Percentiles rank a stretch among this genome's conserved stretches.
phyloP scores from a whole-genome alignment of 306 rosid genomes.

The Ceratonia siliqua region DNA sequence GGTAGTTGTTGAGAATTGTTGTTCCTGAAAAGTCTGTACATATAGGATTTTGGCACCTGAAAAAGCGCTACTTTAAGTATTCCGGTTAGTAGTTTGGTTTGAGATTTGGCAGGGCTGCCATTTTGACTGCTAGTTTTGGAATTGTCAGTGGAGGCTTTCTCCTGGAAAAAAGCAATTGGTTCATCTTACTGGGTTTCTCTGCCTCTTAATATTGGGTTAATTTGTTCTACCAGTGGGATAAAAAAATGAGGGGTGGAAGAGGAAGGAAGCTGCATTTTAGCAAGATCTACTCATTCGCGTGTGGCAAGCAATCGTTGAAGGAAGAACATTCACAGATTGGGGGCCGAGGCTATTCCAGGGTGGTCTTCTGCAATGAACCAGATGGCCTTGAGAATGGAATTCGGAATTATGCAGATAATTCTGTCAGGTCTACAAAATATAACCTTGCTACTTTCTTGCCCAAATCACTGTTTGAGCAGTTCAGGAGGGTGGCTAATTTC shows the following conservation, averaged over 20 bases:
- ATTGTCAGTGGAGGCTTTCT: constrained; percentile 4
- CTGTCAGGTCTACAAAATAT: constrained; percentile 82
- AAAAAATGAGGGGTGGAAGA: constrained; percentile 55
- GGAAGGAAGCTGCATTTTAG: constrained; percentile 64
- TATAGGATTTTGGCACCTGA: constrained; percentile 18
- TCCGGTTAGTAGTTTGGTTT: not conserved
- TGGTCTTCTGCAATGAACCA: constrained; percentile 74
- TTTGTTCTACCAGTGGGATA: not conserved
- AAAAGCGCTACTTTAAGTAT: not conserved
- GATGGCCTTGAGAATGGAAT: constrained; percentile 55
- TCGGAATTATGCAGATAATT: constrained; percentile 59
- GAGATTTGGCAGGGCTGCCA: constrained; percentile 1
- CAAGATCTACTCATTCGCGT: constrained; percentile 82
- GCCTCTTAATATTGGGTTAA: constrained; percentile 21
- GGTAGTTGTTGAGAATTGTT: constrained; percentile 18
- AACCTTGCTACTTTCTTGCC: constrained; percentile 80
- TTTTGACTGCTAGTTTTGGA: not conserved
- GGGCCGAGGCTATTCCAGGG: constrained; percentile 77
- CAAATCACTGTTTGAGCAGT: constrained; percentile 93
- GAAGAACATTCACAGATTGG: constrained; percentile 79
- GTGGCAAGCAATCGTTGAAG: constrained; percentile 60
- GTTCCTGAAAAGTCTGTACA: constrained; percentile 16
- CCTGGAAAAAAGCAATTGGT: not conserved
- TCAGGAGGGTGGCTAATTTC: constrained; percentile 95
- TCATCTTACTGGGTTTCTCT: not conserved